Evolutionary conservation across 108 stramenopile genomes (phyloP).

Genomic region (Stephanodiscus triporus): DNA sequence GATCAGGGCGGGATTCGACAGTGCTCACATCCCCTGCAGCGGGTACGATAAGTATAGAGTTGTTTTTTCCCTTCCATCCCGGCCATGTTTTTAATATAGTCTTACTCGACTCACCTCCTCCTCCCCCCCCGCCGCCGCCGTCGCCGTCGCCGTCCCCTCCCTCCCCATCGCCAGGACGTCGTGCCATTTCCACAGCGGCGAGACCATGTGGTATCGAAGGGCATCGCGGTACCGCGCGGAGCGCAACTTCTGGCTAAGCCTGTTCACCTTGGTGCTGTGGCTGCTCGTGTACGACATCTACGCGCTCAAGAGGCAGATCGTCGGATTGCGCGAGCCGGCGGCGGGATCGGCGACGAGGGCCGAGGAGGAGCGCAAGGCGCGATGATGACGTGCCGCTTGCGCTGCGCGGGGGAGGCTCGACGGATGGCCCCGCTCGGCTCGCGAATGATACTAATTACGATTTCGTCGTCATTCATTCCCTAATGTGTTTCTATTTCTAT

Average conservation of each 20-base stretch:
- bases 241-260: conserved; percentile 50
- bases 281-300: conserved; percentile 49
- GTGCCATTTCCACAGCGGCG: conserved; percentile 43
- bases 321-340: conserved; percentile 11
- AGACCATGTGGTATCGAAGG: conserved; percentile 51
- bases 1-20: conserved; percentile 32
- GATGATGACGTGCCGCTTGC: too few relatives aligned
- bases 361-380: background rate
- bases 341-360: background rate
- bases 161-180: conserved; percentile 13
- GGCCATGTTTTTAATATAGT: background rate
- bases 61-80: background rate
- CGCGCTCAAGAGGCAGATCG: conserved; percentile 37
- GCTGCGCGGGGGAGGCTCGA: too few relatives aligned
- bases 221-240: conserved; percentile 48
- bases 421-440: too few relatives aligned
- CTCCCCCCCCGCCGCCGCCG: background rate
- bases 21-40: conserved; percentile 41
- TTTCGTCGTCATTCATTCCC: too few relatives aligned
- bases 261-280: conserved; percentile 48
- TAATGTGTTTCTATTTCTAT: too few relatives aligned
- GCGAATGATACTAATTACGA: too few relatives aligned
- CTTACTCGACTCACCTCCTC: too few relatives aligned
- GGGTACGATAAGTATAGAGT: conserved; percentile 23
- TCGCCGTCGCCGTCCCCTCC: background rate